These are phyloP conservation scores for Zygosaccharomyces sapae DNA, from an alignment of 1,139 yeast species.

Conservation along the genomic window DNA sequence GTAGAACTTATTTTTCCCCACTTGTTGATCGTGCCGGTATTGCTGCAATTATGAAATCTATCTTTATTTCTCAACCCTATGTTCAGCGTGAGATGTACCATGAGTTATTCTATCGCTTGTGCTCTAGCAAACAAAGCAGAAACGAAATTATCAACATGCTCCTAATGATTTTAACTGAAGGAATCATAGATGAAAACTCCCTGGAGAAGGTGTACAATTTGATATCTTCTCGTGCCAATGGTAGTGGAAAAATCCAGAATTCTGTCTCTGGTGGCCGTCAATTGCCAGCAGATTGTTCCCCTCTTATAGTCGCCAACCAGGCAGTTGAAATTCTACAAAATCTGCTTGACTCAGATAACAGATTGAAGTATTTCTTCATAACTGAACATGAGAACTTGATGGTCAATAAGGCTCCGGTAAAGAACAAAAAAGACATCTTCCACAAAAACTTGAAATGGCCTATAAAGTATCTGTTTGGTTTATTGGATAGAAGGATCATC, in stretches of 20 bases:
- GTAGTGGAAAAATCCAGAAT: conserved; percentile 18
- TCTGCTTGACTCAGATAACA: conserved; percentile 64
- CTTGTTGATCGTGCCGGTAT: conserved; percentile 73
- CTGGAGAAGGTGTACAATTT: conserved; percentile 64
- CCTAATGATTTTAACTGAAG: conserved; percentile 70
- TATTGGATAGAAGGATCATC: conserved; percentile 61
- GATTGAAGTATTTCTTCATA: conserved; percentile 69
- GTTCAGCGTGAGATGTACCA: conserved; percentile 63
- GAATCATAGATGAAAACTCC: conserved; percentile 55
- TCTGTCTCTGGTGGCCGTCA: conserved; percentile 29
- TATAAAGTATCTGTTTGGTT: conserved; percentile 58
- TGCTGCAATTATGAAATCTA: conserved; percentile 63
- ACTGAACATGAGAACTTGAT: conserved; percentile 73
- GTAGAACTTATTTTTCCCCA: conserved; percentile 54
- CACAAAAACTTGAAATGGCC: conserved; percentile 58
- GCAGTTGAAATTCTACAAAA: conserved; percentile 71
- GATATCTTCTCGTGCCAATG: conserved; percentile 42
- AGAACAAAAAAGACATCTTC: conserved; percentile 39
- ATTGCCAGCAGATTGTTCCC: conserved; percentile 62
- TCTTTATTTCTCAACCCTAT: conserved; percentile 70
- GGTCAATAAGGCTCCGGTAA: conserved; percentile 40
- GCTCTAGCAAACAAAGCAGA: conserved; percentile 75
- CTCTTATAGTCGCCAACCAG: conserved; percentile 70
- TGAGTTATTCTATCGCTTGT: conserved; percentile 61
- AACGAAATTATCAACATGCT: conserved; percentile 70